phyloP scores from a whole-genome alignment of 202 grass and related monocot species.

The Tripidium arundinaceum region DNA sequence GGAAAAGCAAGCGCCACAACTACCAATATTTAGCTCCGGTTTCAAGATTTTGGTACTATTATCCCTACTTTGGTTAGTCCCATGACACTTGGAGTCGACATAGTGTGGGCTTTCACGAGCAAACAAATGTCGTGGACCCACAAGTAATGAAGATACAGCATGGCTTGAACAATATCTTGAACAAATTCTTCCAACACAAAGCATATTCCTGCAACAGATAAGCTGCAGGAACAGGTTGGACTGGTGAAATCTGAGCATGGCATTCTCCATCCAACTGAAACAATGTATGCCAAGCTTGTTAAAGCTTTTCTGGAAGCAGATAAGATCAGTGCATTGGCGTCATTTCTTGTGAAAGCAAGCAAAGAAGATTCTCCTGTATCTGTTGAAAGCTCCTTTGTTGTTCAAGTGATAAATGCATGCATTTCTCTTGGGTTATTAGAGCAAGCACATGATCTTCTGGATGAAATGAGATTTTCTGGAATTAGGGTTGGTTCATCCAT shows the following conservation, averaged over 20 bases:
- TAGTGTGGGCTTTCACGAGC: neutral
- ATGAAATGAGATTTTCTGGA: constrained; percentile 91
- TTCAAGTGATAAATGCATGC: constrained; percentile 84
- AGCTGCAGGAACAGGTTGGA: constrained; percentile 46
- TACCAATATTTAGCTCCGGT: neutral
- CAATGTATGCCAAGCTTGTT: constrained; percentile 83
- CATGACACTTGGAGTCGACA: neutral
- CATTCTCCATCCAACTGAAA: constrained; percentile 88
- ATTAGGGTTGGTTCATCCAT: constrained; percentile 67
- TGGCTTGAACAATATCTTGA: neutral
- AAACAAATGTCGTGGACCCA: neutral
- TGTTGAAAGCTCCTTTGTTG: constrained; percentile 65
- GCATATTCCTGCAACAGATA: constrained; percentile 36
- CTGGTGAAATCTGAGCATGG: constrained; percentile 75
- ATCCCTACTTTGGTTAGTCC: neutral
- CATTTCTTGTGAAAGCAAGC: constrained; percentile 76
- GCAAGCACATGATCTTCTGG: constrained; percentile 86
- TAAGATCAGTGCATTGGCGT: constrained; percentile 60
- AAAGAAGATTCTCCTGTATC: constrained; percentile 67
- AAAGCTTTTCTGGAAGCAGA: constrained; percentile 71
- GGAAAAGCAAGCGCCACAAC: constrained; percentile 26
- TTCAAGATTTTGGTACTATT: neutral
- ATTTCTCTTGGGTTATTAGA: constrained; percentile 75
- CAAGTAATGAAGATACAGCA: constrained; percentile 3
- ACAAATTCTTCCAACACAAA: constrained; percentile 36